Percentiles rank a stretch among this genome's conserved stretches.
Conservation (phyloP, 2,329 filamentous ascomycete genomes). For the Xylariaceae sp. region DNA sequence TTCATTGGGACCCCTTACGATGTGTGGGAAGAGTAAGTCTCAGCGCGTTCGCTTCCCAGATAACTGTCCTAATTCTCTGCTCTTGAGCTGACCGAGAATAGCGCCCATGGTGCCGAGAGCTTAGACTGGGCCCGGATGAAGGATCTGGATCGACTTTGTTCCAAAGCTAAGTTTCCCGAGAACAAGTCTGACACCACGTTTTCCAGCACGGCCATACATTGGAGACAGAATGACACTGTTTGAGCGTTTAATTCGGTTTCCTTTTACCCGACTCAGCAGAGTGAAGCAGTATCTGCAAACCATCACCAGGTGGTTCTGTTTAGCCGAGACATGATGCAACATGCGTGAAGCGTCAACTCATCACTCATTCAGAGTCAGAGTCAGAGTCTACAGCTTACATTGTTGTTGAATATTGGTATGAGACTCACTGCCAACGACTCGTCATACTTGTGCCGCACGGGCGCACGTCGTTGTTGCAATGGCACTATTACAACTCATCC, state of each 20-base stretch:
- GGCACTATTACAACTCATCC: too few relatives aligned
- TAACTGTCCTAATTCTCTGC: neutral
- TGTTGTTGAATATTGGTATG: too few relatives aligned
- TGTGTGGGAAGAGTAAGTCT: constrained; percentile 46
- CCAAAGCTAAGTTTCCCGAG: constrained; percentile 35
- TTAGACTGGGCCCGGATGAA: constrained; percentile 32
- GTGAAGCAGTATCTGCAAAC: neutral
- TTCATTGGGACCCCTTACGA: constrained; percentile 54
- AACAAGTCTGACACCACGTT: constrained; percentile 37
- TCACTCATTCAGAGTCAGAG: too few relatives aligned
- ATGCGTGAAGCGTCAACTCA: too few relatives aligned
- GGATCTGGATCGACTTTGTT: constrained; percentile 32
- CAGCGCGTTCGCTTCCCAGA: neutral
- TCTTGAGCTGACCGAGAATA: constrained; percentile 6
- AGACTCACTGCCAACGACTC: too few relatives aligned
- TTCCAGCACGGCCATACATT: constrained; percentile 39
- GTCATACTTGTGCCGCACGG: too few relatives aligned
- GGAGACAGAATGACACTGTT: constrained; percentile 23
- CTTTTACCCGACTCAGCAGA: neutral
- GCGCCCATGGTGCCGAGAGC: constrained; percentile 7
- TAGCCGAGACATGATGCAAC: too few relatives aligned
- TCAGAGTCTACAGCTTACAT: too few relatives aligned
- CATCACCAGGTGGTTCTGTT: too few relatives aligned
- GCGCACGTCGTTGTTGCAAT: too few relatives aligned
- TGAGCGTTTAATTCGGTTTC: neutral